Conservation (phyloP, 805 yeast species). For the Ogataea glucozyma region DNA sequence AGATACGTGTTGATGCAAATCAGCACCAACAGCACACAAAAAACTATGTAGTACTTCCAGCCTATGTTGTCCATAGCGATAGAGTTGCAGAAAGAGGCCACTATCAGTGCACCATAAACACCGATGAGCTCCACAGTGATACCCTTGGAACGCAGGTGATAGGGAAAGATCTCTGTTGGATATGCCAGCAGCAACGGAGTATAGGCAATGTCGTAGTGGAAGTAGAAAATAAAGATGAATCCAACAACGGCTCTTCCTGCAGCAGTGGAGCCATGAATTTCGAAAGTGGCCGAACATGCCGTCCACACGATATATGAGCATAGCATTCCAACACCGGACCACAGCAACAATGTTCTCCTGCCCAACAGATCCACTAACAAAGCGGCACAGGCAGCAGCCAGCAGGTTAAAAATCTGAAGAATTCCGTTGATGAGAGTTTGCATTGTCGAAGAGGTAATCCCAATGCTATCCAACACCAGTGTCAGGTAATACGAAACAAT, state of each 20-base stretch:
- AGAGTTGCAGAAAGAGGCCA: conserved; percentile 32
- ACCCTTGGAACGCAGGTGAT: conserved; percentile 60
- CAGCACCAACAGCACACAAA: conserved; percentile 34
- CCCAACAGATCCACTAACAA: conserved; percentile 34
- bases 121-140: conserved; percentile 42
- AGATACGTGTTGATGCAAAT: conserved; percentile 29
- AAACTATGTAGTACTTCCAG: conserved; percentile 40
- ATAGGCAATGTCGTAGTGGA: conserved; percentile 44
- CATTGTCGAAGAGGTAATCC: conserved; percentile 46
- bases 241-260: conserved; percentile 27
- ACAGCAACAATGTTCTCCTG: conserved; percentile 40
- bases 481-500: conserved; percentile 47
- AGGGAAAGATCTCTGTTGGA: conserved; percentile 51
- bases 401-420: conserved; percentile 48
- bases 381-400: conserved; percentile 34
- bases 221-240: conserved; percentile 33
- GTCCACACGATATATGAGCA: conserved; percentile 47
- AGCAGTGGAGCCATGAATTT: conserved; percentile 19
- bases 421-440: conserved; percentile 55
- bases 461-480: conserved; percentile 51
- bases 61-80: conserved; percentile 42
- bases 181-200: conserved; percentile 50
- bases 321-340: conserved; percentile 40
- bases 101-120: conserved; percentile 19
- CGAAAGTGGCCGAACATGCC: conserved; percentile 43